These are phyloP conservation scores for Pichia gijzeniarum DNA, from an alignment of 805 yeast species.

Conservation along the genomic window DNA sequence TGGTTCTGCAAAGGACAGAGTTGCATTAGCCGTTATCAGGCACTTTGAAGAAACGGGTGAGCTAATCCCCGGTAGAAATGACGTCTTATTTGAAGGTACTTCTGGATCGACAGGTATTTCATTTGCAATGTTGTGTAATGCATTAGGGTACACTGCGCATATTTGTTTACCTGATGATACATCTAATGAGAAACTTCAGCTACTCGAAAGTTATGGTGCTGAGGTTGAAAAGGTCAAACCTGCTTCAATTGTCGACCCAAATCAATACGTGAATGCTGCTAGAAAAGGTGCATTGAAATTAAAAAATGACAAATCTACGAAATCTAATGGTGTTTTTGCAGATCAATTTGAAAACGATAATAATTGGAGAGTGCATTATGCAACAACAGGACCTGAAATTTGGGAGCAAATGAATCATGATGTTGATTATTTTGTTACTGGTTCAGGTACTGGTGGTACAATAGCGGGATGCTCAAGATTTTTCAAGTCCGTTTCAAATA, in stretches of 20 bases:
- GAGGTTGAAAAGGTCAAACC: constrained; percentile 81
- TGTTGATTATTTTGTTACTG: constrained; percentile 75
- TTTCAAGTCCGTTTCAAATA: constrained; percentile 45
- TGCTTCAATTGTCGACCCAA: constrained; percentile 90
- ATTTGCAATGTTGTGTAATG: constrained; percentile 81
- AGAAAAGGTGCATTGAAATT: constrained; percentile 53
- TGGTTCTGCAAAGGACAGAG: constrained; percentile 93
- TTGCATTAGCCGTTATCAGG: constrained; percentile 76
- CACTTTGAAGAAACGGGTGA: constrained; percentile 57
- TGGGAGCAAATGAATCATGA: constrained; percentile 58
- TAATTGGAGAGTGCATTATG: constrained; percentile 81
- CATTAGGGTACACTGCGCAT: constrained; percentile 83
- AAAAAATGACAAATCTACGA: constrained; percentile 33
- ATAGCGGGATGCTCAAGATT: constrained; percentile 84
- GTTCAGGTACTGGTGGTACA: constrained; percentile 97
- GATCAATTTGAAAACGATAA: constrained; percentile 92
- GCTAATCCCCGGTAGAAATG: constrained; percentile 55
- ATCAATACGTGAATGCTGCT: constrained; percentile 89
- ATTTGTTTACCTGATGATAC: constrained; percentile 96
- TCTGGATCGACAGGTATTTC: constrained; percentile 97
- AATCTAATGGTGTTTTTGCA: constrained; percentile 70
- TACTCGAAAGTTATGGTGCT: constrained; percentile 75
- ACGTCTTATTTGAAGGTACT: constrained; percentile 87
- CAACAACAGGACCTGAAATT: constrained; percentile 91
- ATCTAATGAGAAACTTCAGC: constrained; percentile 68